Evolutionary conservation across 345 rosid species (phyloP), one percentile per base, ranked within the genome.

Genomic region (Murraya koenigii): DNA sequence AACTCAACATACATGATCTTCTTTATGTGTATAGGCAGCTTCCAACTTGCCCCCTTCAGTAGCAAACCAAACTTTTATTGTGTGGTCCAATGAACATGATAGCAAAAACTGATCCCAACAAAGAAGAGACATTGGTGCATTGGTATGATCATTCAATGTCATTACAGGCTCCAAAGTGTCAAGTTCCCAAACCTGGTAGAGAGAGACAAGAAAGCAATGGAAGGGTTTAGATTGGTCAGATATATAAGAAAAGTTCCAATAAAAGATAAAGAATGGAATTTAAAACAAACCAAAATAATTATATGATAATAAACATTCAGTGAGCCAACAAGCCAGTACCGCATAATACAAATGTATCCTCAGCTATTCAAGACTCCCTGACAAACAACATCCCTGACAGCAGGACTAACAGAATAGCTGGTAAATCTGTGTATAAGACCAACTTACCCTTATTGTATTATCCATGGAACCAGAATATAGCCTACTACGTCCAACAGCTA

Each of bases 51-150:
- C 87, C 30, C 74, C n/a, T 54, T 77, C 84, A 69, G 77, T 74
- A 25, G 75, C 71, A 65, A 62, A 83, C 96, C 94, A 90, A 47
- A 88, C 84, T 80, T 86, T 88, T n/a, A 88, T 71, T 8, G 88
- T 90, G 65, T 68, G 41, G 77, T 92, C 97, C 76, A 90, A 76
- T 7, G 94, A 91, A 75, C 91, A 86, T 1, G 93, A 92, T 20
- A 89, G 5, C 69, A 92, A 71, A 82, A 33, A 86, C 39, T 82
- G 67, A 74, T 90, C 86, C 87, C 91, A 92, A 77, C 91, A 86
- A 62, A 92, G 59, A 39, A 90, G 87, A 11, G 93, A 92, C 64
- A 77, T 90, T 65, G 91, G 86, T 26, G 80, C 86, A 55, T 85
- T 80, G 0, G 69, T 72, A 69, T 92, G 97, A 35, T 77, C 88